A percentile compares a stretch with the other conserved stretches of the same genome.
phyloP scores from a whole-genome alignment of 768 basidiomycete species.

The Mycena capillaripes region DNA sequence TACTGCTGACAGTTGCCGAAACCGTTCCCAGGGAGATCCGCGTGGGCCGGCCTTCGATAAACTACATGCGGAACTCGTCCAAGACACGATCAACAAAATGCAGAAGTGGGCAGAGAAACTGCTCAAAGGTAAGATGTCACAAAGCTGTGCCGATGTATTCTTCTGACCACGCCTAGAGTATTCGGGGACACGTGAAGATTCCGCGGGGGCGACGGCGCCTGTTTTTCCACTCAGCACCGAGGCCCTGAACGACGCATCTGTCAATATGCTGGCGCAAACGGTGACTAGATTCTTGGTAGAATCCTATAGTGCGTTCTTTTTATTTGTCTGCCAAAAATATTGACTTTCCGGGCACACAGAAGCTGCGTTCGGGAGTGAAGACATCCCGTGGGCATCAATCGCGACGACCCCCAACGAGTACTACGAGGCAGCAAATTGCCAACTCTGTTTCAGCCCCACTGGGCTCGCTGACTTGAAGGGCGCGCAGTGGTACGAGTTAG shows the following conservation, averaged over 20 bases:
- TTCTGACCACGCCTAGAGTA: neutral
- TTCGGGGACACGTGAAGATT: neutral
- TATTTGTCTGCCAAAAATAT: neutral
- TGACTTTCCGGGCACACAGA: conserved; percentile 1
- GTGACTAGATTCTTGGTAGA: neutral
- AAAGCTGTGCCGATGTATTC: neutral
- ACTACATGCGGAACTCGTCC: neutral
- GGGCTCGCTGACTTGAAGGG: neutral
- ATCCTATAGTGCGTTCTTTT: neutral
- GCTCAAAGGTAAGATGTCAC: neutral
- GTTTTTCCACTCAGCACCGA: neutral
- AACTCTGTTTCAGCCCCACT: neutral
- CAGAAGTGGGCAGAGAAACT: conserved; percentile 14
- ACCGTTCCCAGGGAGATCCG: neutral
- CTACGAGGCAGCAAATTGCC: neutral
- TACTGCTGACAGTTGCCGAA: neutral
- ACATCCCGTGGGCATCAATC: conserved; percentile 11
- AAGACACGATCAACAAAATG: neutral
- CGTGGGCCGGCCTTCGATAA: neutral
- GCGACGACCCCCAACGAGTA: conserved; percentile 4
- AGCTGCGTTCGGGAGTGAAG: conserved; percentile 10
- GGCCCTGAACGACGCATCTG: neutral
- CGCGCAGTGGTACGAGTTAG: neutral
- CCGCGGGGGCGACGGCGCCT: neutral
- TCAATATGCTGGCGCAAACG: neutral